phyloP scores from a whole-genome alignment of 768 basidiomycete species.

The Mycena rebaudengoi region DNA sequence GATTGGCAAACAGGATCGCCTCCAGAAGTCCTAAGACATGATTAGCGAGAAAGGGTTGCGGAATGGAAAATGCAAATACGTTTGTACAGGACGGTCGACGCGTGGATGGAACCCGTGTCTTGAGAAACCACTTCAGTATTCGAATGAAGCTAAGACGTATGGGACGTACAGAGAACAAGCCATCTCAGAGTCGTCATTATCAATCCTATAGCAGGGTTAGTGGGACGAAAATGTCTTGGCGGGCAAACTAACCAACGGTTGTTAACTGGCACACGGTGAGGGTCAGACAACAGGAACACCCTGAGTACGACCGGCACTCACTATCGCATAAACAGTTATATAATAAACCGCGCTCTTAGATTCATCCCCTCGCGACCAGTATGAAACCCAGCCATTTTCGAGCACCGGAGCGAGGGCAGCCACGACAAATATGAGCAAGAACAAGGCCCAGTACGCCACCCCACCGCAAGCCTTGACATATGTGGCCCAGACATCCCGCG shows the following conservation, averaged over 20 bases:
- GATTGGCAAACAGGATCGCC: constrained; percentile 83
- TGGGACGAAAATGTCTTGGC: background rate
- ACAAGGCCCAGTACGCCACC: constrained; percentile 64
- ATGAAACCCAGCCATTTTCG: constrained; percentile 79
- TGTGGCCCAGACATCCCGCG: constrained; percentile 69
- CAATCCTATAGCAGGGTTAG: constrained; percentile 34
- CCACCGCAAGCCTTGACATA: constrained; percentile 63
- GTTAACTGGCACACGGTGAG: constrained; percentile 38
- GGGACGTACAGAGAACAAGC: constrained; percentile 73
- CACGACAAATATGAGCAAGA: constrained; percentile 59
- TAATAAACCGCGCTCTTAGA: constrained; percentile 63
- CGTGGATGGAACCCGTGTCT: constrained; percentile 84
- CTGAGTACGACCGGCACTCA: constrained; percentile 43
- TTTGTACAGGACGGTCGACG: constrained; percentile 81
- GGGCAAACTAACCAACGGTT: constrained; percentile 43
- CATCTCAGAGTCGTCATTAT: constrained; percentile 67
- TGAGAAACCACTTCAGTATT: constrained; percentile 20
- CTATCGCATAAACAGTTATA: constrained; percentile 74
- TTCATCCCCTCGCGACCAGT: constrained; percentile 65
- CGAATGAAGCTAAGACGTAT: background rate
- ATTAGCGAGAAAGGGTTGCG: background rate
- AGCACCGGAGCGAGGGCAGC: constrained; percentile 71
- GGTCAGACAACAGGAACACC: constrained; percentile 6
- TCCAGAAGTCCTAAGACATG: constrained; percentile 65
- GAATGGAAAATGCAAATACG: constrained; percentile 43